Evolutionary conservation across 2,329 filamentous ascomycete species (phyloP).

Genomic region (Trichoderma harzianum): DNA sequence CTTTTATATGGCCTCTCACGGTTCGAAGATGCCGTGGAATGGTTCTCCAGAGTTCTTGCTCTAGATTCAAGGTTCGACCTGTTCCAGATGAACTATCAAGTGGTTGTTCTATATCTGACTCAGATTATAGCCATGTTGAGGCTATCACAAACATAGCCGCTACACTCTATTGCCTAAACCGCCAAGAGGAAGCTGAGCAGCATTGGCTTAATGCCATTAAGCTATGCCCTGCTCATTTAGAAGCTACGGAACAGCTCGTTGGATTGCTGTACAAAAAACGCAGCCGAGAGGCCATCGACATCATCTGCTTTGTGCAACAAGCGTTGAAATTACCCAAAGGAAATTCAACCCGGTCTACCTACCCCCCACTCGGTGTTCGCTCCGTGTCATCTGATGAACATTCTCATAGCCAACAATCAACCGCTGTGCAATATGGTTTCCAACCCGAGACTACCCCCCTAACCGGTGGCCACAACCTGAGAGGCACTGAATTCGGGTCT

Average conservation of each 20-base stretch:
- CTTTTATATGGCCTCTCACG: conserved; percentile 85
- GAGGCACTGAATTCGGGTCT: conserved; percentile 31
- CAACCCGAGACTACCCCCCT: not conserved
- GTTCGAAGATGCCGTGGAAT: conserved; percentile 72
- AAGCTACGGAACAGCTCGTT: conserved; percentile 92
- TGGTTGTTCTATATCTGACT: conserved; percentile 31
- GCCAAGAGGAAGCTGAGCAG: conserved; percentile 77
- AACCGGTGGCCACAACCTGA: conserved; percentile 20
- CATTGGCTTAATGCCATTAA: conserved; percentile 85
- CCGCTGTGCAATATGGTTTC: not conserved
- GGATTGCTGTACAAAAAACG: conserved; percentile 82
- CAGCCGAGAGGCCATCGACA: conserved; percentile 77
- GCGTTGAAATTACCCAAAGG: conserved; percentile 52
- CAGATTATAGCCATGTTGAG: conserved; percentile 70
- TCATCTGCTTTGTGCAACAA: conserved; percentile 81
- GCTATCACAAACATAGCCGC: conserved; percentile 91
- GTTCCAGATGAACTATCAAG: conserved; percentile 30
- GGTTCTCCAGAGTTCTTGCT: conserved; percentile 64
- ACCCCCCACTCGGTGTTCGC: not conserved
- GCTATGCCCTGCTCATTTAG: conserved; percentile 81
- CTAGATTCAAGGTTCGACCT: conserved; percentile 53
- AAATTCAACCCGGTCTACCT: not conserved
- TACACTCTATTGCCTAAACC: conserved; percentile 77
- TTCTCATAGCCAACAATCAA: not conserved
- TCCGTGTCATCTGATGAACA: not conserved